Evolutionary conservation across 495 filamentous ascomycete species (phyloP), one percentile per base, ranked within the genome.

Genomic region (Hypoxylon trugodes): DNA sequence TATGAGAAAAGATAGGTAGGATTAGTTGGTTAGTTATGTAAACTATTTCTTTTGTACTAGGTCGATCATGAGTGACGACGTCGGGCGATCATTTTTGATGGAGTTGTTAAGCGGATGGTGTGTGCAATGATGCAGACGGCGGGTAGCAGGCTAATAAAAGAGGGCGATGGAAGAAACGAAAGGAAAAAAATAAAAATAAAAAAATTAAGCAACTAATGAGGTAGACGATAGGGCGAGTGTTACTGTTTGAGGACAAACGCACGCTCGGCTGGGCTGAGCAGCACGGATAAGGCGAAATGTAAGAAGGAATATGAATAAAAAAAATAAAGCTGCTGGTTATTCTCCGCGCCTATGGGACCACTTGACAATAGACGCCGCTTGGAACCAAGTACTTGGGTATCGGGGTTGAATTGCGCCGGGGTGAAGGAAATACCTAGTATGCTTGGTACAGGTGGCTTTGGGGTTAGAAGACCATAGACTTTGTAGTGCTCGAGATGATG

Each of bases 111-210:
- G n/a, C n/a, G n/a, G n/a, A 15, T 45, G 33, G 26, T 42, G 41
- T 41, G 53, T 59, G 46, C 28, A 61, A 55, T 61, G 56, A 61
- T 52, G 50, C 45, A 26, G 38, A 61, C 42, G 57, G 58, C 46
- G 32, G 58, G 51, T 62, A 58, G 53, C 47, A 67, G 57, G 51
- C 51, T 58, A 56, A 66, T 57, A 12, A 56, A 61, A 53, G 33
- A 18, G 25, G 16, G 38, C 25, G 4, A 24, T 38, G 24, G 30
- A 15, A 22, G 37, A 48, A 32, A 36, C 48, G 40, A 38, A 35
- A 24, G 28, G 3, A 33, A 37, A 21, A 40, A 30, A 43, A 21
- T 41, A 48, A 15, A 12, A 28, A 46, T 41, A n/a, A n/a, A n/a
- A n/a, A n/a, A n/a, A n/a, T n/a, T n/a, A n/a, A n/a, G n/a, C n/a